Evolutionary conservation across 768 basidiomycete genomes (phyloP), one percentile per base, ranked within the genome.

Genomic region (Erythrobasidium yunnanense): DNA sequence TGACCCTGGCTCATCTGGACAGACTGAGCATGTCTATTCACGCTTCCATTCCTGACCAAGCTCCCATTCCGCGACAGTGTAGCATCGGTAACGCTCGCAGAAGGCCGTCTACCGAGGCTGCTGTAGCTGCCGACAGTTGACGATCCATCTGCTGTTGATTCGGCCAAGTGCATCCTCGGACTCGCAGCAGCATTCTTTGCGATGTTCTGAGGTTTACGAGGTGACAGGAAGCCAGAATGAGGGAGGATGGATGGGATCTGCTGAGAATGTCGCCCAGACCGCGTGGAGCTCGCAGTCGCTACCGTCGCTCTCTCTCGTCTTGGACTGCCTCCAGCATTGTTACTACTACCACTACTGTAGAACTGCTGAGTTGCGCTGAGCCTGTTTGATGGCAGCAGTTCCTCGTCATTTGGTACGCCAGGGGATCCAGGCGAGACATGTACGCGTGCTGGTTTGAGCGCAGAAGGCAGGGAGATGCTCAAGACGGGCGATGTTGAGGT

Each of bases 201-300:
- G n/a, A 42, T 42, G n/a, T 11, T n/a, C n/a, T 11, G 11, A 42
- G 56, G 38, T 46, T 58, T 58, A 11, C 56, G 32, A 7, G 56
- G 56, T 20, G 34, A 45, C 7, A 58, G 45, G 42, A 58, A 58
- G 45, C 34, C 56, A 47, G 56, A 58, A 27, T 42, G 25, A 8
- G 56, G 56, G 13, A 58, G 45, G 32, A 58, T 58, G 22, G 56
- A 58, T 18, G 56, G 56, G 8, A 46, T 35, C 38, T 11, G 38
- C 38, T 11, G 38, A 42, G 38, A 11, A 42, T n/a, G n/a, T n/a
- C 38, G 38, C 38, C 38, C 38, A 11, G 38, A 42, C 11, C 38
- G 38, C 38, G 38, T n/a, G n/a, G n/a, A 42, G 38, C 38, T 42
- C 38, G 38, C 38, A 42, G n/a, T n/a, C n/a, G n/a, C n/a, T n/a